Evolutionary conservation across 2,329 filamentous ascomycete genomes (phyloP), one percentile per base, ranked within the genome.

Genomic region (Bipolaris bicolor): DNA sequence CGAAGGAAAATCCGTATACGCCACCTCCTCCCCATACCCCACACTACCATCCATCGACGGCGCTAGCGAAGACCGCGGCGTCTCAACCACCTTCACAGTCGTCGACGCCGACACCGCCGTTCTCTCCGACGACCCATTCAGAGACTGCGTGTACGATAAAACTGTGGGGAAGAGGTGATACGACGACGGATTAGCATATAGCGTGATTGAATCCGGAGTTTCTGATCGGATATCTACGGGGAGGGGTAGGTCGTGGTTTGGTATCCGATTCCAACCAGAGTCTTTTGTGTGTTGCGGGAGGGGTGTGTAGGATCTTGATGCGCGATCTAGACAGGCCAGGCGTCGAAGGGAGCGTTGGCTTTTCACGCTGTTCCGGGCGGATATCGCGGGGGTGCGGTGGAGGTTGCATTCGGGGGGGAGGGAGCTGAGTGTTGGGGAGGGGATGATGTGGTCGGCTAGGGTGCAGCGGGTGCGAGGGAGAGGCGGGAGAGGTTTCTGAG

Each of bases 171-270:
- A 7, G 2, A 26, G 24, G 7, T 26, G 24, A 7, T 7, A 26
- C 1, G 24, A 7, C 7, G 24, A 26, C 7, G 24, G 24, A 7
- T 26, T 26, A 2, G 67, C 68, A 5, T 66, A 66, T 36, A 74
- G 54, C 0, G 68, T 58, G 11, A 71, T 67, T 5, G 66, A 72
- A 29, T 73, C 66, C 15, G 66, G 65, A 3, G 71, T 73, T 43
- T 73, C 70, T 7, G 66, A 66, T 24, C 64, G 57, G 20, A 65
- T 39, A 18, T 70, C 68, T 5, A 75, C 66, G 16, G 68, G 67
- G 3, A 75, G 60, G 16, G 70, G 64, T 3, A 75, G 52, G 37
- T 72, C 72, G 36, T 70, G 65, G 7, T 62, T 46, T 16, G 62
- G 56, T 39, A 57, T 39, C 3, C 57, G 54, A 36, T 47, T 60